Percentiles rank a stretch among this genome's conserved stretches.
Evolutionary conservation across 805 yeast genomes (phyloP).

Genomic region (Starmerella cellae): DNA sequence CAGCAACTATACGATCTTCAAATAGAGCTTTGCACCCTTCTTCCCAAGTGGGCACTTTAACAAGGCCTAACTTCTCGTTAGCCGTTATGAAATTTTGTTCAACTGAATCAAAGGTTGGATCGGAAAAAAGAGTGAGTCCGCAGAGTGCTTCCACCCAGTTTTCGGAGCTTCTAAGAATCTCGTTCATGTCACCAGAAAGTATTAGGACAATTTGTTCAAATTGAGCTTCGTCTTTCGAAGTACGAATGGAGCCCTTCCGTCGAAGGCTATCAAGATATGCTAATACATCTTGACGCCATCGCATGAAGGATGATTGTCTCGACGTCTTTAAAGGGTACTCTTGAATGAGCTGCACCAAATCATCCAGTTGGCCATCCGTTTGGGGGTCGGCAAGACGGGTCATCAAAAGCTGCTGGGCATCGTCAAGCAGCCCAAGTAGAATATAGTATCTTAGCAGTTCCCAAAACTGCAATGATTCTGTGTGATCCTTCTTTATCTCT

Average conservation of each 20-base stretch:
- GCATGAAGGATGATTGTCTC: slow-evolving; percentile 11
- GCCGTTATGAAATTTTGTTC: slow-evolving; percentile 7
- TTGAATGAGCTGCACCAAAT: slow-evolving; percentile 3
- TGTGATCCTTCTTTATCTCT: neutral
- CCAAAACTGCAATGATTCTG: slow-evolving; percentile 5
- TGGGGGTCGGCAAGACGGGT: neutral
- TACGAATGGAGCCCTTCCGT: neutral
- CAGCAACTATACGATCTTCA: slow-evolving; percentile 12
- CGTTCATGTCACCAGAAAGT: slow-evolving; percentile 11
- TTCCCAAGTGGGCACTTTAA: slow-evolving; percentile 18
- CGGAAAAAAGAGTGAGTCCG: slow-evolving; percentile 12
- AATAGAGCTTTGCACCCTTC: slow-evolving; percentile 16
- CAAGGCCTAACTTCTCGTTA: neutral
- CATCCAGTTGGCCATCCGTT: neutral
- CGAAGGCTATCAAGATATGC: slow-evolving; percentile 8
- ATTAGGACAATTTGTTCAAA: slow-evolving; percentile 5
- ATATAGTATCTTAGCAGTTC: slow-evolving; percentile 2
- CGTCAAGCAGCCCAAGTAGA: slow-evolving; percentile 7
- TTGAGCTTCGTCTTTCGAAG: neutral
- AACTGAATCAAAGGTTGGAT: slow-evolving; percentile 15
- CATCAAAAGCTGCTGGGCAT: slow-evolving; percentile 4
- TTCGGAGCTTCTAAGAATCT: slow-evolving; percentile 1
- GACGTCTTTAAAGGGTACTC: slow-evolving; percentile 9
- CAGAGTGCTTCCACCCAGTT: slow-evolving; percentile 16
- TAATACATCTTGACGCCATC: slow-evolving; percentile 15